Evolutionary conservation across 805 yeast genomes (phyloP), one percentile per base, ranked within the genome.

Genomic region (Barnettozyma siamensis): DNA sequence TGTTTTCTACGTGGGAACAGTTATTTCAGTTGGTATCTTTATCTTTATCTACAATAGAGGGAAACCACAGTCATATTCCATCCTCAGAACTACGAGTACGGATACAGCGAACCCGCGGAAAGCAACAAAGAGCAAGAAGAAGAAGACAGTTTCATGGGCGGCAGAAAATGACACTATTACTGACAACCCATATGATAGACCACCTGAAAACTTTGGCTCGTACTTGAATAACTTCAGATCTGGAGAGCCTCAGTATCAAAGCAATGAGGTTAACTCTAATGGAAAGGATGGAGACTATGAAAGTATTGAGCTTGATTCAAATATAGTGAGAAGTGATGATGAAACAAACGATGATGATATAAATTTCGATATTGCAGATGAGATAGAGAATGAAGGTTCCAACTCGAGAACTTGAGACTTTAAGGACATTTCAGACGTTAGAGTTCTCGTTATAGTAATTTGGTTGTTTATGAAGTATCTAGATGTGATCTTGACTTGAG

Each of bases 121-220:
- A 15, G 16, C n/a, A 26, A 8, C 31, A 16, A 38, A 38, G 23
- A n/a, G n/a, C n/a, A 29, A 34, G 28, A 37, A 39, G 3, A 57
- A 55, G 35, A 64, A 64, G 44, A 55, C 60, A 7, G 69, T 64
- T 3, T 60, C 67, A 4, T 62, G 69, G 66, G 67, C 67, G 2
- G 67, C 63, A 45, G 64, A 59, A 31, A 42, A 57, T 28, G 34
- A 16, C 13, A 18, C 11, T 3, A 15, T 27, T 15, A 61, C 54
- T 40, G 48, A 47, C 10, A 47, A 41, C n/a, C 33, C 28, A 6
- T 24, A 41, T 3, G 20, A 33, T 11, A 36, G 37, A 6, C 19
- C 16, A 11, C 13, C 27, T n/a, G 41, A 37, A 3, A 41, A 44
- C 20, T 38, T 48, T 33, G 57, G 53, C 6, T 45, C 50, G 8